Percentiles rank a stretch among this genome's conserved stretches.
phyloP scores from a whole-genome alignment of 169 alveolate species.

The Plasmodium gonderi region DNA sequence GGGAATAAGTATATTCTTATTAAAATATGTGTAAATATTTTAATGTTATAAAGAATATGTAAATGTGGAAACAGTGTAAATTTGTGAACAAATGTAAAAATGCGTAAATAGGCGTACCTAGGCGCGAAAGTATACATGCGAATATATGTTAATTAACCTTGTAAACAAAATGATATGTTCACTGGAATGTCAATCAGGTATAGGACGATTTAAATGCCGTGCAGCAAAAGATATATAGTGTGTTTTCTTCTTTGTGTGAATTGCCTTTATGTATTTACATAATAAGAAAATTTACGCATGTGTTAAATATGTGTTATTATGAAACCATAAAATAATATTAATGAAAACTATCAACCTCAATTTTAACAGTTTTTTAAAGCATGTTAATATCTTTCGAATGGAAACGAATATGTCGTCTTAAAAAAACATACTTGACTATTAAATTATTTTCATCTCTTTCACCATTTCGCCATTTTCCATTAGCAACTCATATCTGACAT shows the following conservation, averaged over 20 bases:
- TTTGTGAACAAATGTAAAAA: neutral
- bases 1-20: neutral
- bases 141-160: neutral
- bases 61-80: neutral
- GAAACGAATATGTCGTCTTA: neutral
- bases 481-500: neutral
- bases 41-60: neutral
- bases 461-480: neutral
- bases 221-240: neutral
- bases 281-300: no score
- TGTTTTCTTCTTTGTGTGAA: no score
- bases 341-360: neutral
- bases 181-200: neutral
- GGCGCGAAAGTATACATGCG: neutral
- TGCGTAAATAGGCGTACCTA: neutral
- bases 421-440: neutral
- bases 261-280: neutral
- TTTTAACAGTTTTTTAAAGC: neutral
- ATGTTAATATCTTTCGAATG: neutral
- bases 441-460: neutral
- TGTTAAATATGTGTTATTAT: no score
- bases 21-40: neutral
- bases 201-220: neutral
- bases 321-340: neutral
- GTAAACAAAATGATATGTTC: neutral